Evolutionary conservation across 2,329 filamentous ascomycete species (phyloP).

Genomic region (Zasmidium angulare): DNA sequence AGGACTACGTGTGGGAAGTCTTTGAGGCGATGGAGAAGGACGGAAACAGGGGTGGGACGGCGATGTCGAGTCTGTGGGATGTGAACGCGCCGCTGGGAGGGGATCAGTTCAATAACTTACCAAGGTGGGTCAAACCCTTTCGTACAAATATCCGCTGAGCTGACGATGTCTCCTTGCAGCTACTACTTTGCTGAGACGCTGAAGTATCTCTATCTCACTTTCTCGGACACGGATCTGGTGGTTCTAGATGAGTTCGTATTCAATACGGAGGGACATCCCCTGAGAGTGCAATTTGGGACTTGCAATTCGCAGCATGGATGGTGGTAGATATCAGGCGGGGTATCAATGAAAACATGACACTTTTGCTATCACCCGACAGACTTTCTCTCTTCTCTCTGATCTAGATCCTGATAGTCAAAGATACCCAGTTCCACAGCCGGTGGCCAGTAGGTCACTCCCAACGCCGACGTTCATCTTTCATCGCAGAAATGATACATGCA

Average conservation of each 20-base stretch:
- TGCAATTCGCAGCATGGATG: not conserved
- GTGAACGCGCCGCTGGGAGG: slow-evolving; percentile 13
- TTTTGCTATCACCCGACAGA: too few relatives aligned
- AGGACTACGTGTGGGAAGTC: slow-evolving; percentile 13
- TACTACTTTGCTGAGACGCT: slow-evolving; percentile 68
- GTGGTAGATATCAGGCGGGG: not conserved
- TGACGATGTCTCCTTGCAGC: too few relatives aligned
- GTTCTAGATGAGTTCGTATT: slow-evolving; percentile 51
- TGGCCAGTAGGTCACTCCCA: too few relatives aligned
- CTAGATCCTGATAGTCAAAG: too few relatives aligned
- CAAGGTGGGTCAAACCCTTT: too few relatives aligned
- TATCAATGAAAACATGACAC: too few relatives aligned
- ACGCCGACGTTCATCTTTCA: too few relatives aligned
- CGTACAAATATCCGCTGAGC: too few relatives aligned
- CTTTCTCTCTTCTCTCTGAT: too few relatives aligned
- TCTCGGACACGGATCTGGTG: slow-evolving; percentile 43
- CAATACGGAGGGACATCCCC: slow-evolving; percentile 44
- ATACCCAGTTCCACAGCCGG: too few relatives aligned
- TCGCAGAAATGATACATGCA: too few relatives aligned
- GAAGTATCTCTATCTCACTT: slow-evolving; percentile 51
- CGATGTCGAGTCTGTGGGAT: slow-evolving; percentile 15
- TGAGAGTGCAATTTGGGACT: not conserved
- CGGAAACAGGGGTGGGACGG: slow-evolving; percentile 12
- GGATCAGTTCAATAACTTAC: slow-evolving; percentile 59
- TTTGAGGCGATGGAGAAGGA: slow-evolving; percentile 15